A percentile compares a stretch with the other conserved stretches of the same genome.
phyloP scores from a whole-genome alignment of 192 early-diverging fungal genomes.

The Mortierella claussenii region DNA sequence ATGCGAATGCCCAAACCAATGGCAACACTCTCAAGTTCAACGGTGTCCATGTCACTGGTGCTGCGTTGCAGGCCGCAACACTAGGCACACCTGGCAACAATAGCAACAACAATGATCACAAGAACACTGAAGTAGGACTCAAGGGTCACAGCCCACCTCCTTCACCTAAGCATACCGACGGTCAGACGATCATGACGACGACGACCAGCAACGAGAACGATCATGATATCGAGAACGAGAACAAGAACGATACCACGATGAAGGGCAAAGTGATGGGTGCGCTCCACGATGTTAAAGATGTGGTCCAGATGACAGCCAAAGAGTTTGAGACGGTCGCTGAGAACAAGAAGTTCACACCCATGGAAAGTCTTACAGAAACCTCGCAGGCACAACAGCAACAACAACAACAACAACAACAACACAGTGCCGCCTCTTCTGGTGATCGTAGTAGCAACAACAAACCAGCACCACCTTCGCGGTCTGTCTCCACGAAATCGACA shows the following conservation, averaged over 20 bases:
- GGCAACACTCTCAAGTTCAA: not conserved
- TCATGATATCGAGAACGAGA: no score
- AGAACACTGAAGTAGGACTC: no score
- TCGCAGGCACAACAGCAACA: not conserved
- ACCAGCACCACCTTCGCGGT: no score
- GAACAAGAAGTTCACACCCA: constrained; percentile 9
- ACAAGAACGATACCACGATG: no score
- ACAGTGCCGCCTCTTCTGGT: no score
- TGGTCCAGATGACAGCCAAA: constrained; percentile 1
- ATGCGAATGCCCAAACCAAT: not conserved
- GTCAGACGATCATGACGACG: no score
- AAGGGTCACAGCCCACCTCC: no score
- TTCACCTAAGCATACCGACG: not conserved
- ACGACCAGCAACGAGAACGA: no score
- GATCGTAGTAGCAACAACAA: no score
- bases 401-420: not conserved
- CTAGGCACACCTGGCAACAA: constrained; percentile 4
- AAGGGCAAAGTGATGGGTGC: constrained; percentile 1
- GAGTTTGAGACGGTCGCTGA: constrained; percentile 1
- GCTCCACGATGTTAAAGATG: not conserved
- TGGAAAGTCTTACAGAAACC: constrained; percentile 15
- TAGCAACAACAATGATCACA: no score
- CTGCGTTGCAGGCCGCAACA: constrained; percentile 17
- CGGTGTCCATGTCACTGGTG: not conserved
- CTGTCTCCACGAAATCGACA: no score